These are phyloP conservation scores for Dentipellis sp. DNA, from an alignment of 768 basidiomycete species.

Conservation along the genomic window DNA sequence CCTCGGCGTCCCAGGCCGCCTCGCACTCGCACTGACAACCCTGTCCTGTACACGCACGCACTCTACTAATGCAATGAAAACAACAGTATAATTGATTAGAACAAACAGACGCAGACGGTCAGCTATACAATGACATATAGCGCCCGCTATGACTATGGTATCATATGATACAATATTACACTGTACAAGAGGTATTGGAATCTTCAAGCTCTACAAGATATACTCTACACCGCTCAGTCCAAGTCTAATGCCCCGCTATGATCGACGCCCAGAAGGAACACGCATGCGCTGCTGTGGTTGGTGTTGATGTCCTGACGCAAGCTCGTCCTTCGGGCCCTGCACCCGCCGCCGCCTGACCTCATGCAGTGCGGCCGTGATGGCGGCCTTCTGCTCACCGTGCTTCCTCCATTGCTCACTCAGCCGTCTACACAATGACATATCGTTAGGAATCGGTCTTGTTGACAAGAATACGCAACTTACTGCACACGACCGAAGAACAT, in stretches of 20 bases:
- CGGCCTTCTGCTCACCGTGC: slow-evolving; percentile 50
- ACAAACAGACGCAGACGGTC: too few species aligned
- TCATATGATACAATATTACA: not conserved
- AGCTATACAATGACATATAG: not conserved
- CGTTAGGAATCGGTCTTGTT: not conserved
- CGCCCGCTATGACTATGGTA: not conserved
- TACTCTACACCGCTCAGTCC: not conserved
- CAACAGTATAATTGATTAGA: not conserved
- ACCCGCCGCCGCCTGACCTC: slow-evolving; percentile 42
- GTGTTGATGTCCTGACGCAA: not conserved
- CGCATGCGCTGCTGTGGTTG: too few species aligned
- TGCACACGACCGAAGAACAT: slow-evolving; percentile 56
- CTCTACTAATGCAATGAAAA: not conserved
- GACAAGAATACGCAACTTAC: slow-evolving; percentile 31
- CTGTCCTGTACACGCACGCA: not conserved
- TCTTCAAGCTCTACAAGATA: not conserved
- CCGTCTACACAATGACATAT: slow-evolving; percentile 30
- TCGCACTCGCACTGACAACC: not conserved
- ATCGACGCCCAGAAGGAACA: too few species aligned
- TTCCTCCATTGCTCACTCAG: slow-evolving; percentile 57
- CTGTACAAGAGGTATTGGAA: not conserved
- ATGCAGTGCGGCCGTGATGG: slow-evolving; percentile 55
- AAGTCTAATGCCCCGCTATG: not conserved
- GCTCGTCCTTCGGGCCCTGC: not conserved
- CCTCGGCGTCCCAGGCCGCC: not conserved